These are phyloP conservation scores for Russula foetens DNA, from an alignment of 768 basidiomycete genomes.

Conservation along the genomic window DNA sequence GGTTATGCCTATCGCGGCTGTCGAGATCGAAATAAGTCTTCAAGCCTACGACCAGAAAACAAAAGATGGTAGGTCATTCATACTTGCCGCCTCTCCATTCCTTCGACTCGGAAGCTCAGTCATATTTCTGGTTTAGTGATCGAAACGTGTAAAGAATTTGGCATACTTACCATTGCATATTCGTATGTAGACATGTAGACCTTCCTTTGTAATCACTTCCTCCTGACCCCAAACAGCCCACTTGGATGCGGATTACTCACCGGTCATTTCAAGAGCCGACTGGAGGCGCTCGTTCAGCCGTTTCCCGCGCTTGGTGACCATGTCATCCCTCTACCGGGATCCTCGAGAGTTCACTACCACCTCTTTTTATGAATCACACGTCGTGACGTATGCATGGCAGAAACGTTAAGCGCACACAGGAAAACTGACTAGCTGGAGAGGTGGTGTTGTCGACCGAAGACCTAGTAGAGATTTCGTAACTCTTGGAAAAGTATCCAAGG, in stretches of 20 bases:
- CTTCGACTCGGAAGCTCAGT: background rate
- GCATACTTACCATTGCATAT: conserved; percentile 50
- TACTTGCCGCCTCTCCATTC: background rate
- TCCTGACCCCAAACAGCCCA: conserved; percentile 30
- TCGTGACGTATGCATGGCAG: conserved; percentile 19
- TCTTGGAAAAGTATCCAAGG: conserved; percentile 30
- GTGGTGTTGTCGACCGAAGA: conserved; percentile 31
- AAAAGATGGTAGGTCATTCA: conserved; percentile 31
- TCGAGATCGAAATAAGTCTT: conserved; percentile 62
- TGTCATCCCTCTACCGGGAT: conserved; percentile 42
- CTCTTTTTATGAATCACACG: background rate
- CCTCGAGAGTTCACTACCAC: conserved; percentile 27
- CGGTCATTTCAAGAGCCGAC: conserved; percentile 35
- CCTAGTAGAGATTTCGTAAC: conserved; percentile 30
- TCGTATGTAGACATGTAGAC: conserved; percentile 29
- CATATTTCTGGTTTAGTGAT: conserved; percentile 31
- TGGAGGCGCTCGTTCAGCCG: conserved; percentile 26
- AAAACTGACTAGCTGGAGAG: conserved; percentile 35
- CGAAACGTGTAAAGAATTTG: conserved; percentile 43
- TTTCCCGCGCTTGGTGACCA: conserved; percentile 32
- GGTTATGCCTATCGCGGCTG: conserved; percentile 50
- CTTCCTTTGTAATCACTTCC: background rate
- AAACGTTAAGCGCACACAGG: conserved; percentile 33
- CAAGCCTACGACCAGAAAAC: conserved; percentile 50
- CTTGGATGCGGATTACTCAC: conserved; percentile 48